These are phyloP conservation scores for Stellera chamaejasme DNA, from an alignment of 345 rosid species.

Conservation along the genomic window DNA sequence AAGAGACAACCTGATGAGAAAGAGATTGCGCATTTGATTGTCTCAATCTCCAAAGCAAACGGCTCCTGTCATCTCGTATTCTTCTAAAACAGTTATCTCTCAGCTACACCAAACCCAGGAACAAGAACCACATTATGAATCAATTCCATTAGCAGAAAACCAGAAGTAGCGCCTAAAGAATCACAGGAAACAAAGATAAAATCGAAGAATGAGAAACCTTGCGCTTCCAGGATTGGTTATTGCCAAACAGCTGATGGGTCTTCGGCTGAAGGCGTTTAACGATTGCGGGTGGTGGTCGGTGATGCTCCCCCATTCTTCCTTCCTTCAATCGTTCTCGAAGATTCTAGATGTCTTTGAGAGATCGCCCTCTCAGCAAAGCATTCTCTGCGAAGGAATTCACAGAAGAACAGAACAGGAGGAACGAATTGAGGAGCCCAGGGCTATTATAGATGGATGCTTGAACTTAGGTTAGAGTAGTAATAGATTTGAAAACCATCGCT, in stretches of 20 bases:
- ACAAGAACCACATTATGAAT: not conserved
- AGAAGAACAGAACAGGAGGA: not conserved
- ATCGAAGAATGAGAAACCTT: constrained; percentile 33
- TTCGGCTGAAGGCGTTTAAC: constrained; percentile 35
- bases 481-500: not conserved
- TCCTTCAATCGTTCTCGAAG: not conserved
- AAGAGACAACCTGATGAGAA: constrained; percentile 35
- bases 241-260: constrained; percentile 31
- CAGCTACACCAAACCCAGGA: constrained; percentile 27
- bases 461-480: no score
- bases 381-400: not conserved
- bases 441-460: not conserved
- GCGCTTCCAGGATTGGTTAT: constrained; percentile 41
- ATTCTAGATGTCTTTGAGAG: no score
- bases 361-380: not conserved
- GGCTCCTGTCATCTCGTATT: constrained; percentile 62
- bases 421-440: not conserved
- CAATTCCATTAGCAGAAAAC: not conserved
- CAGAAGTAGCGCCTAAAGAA: not conserved
- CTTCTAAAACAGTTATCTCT: constrained; percentile 72
- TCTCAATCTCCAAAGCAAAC: constrained; percentile 80
- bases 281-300: not conserved
- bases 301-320: not conserved
- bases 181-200: not conserved
- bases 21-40: constrained; percentile 35